Evolutionary conservation across 768 basidiomycete genomes (phyloP).

Genomic region (Clitopilus passeckerianus): DNA sequence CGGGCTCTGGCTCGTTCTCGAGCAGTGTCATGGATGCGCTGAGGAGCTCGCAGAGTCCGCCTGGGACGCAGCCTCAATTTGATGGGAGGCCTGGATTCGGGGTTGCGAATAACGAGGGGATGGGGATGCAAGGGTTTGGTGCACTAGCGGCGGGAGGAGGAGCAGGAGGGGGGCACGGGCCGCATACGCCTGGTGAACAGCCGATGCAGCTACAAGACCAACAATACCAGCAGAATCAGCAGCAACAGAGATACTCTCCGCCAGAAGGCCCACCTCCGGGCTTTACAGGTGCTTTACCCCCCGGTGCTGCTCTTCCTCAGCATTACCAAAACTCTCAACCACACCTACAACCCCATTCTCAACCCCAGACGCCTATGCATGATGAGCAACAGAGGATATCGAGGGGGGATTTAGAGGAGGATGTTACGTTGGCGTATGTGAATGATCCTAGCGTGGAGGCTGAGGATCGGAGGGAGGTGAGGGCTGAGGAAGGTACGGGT

Average conservation of each 20-base stretch:
- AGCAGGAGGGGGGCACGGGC: not conserved
- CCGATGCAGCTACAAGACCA: constrained; percentile 6
- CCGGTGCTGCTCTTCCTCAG: constrained; percentile 12
- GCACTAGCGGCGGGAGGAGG: not conserved
- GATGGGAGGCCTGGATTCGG: not conserved
- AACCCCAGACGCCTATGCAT: too few relatives aligned
- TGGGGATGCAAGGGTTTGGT: too few relatives aligned
- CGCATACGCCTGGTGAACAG: constrained; percentile 6
- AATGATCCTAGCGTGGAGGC: constrained; percentile 19
- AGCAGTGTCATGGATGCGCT: constrained; percentile 30
- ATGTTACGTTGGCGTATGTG: constrained; percentile 36
- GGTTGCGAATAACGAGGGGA: not conserved
- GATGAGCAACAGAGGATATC: constrained; percentile 7
- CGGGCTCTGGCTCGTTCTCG: constrained; percentile 17
- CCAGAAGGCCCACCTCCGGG: constrained; percentile 38
- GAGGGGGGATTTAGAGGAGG: constrained; percentile 18
- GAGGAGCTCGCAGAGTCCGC: constrained; percentile 10
- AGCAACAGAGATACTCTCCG: constrained; percentile 16
- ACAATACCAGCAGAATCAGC: too few relatives aligned
- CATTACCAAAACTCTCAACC: constrained; percentile 9
- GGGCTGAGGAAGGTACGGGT: constrained; percentile 1
- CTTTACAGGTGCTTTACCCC: not conserved
- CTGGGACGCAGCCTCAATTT: constrained; percentile 1
- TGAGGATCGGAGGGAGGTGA: not conserved
- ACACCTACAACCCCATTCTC: too few relatives aligned